These are phyloP conservation scores for Penicillium simplicissimum DNA, from an alignment of 495 filamentous ascomycete genomes.

Conservation along the genomic window DNA sequence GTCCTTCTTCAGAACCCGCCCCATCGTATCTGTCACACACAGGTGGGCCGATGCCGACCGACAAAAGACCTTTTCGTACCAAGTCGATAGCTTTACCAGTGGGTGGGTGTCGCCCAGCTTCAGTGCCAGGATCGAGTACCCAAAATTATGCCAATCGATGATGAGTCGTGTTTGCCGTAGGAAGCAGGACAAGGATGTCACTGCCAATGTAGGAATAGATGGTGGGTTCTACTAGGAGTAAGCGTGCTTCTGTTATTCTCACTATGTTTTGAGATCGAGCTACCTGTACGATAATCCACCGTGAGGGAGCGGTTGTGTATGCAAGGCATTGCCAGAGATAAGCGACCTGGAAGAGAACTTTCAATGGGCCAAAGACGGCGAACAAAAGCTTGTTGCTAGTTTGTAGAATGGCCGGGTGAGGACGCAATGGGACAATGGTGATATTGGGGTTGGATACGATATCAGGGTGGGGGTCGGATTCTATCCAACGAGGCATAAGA, in stretches of 20 bases:
- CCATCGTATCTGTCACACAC: constrained; percentile 89
- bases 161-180: constrained; percentile 79
- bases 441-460: constrained; percentile 64
- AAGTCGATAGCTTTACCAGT: constrained; percentile 69
- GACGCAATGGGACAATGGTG: constrained; percentile 63
- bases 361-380: constrained; percentile 75
- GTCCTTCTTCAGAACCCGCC: constrained; percentile 62
- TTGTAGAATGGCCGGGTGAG: constrained; percentile 61
- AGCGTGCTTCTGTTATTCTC: constrained; percentile 6
- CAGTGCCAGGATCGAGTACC: constrained; percentile 87
- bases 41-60: constrained; percentile 72
- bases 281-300: constrained; percentile 81
- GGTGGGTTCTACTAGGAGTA: constrained; percentile 73
- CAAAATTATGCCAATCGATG: constrained; percentile 99
- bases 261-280: background rate
- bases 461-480: constrained; percentile 74
- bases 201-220: constrained; percentile 82
- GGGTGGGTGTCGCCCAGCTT: constrained; percentile 65
- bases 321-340: constrained; percentile 68
- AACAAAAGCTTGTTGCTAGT: constrained; percentile 77
- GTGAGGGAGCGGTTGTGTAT: constrained; percentile 68
- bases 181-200: constrained; percentile 71
- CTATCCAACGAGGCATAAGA: constrained; percentile 28
- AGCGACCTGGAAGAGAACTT: constrained; percentile 79
- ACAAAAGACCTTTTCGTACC: constrained; percentile 74